Base-by-base conservation (phyloP, 2,329 filamentous ascomycete genomes). In the Ceratocystis ficicola region DNA sequence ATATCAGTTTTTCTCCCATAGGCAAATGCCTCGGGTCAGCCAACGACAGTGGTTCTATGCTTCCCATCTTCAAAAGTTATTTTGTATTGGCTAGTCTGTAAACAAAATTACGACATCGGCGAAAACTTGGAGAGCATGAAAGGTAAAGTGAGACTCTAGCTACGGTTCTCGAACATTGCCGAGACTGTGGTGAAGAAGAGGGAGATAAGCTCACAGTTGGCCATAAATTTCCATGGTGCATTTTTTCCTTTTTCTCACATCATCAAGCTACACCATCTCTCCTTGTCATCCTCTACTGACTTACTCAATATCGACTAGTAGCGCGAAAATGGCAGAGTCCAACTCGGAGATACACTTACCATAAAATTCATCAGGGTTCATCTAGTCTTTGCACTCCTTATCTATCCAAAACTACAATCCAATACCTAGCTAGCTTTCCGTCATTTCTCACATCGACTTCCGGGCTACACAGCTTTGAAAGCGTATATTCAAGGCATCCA, bases 41-140 rank as follows among this genome's bases (percentile, higher is more conserved):
- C 28, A 63, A 28, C 10, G 62, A 44, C 5, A 62, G 10, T 44
- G 28, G 3, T 28, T 28, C 17, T 44, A 44, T 6, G 64, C 44
- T 12, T 52, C 68, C 69, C 76, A n/a, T 69, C 77, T 65, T 71
- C 83, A 71, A 77, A 84, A 78, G 70, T 77, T 79, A 68, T 78
- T 83, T 64, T 73, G 77, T 1, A 87, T 90, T 44, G 88, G 77
- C 88, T 88, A 93, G 0, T 89, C 87, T 88, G 92, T 91, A 2
- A 82, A 83, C 0, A 93, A 69, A 41, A 90, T 82, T 1, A 89
- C 83, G 0, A 92, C 69, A 17, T 84, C 83, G 0, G 86, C 80
- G 0, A 79, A 71, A 0, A 41, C 41, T 1, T 83, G 74, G 0
- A 90, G 72, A 5, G 86, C 76, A 52, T 88, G 83, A 25, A 76